Conservation (phyloP, 164 flowering plant genomes). For the Vitis rupestris region DNA sequence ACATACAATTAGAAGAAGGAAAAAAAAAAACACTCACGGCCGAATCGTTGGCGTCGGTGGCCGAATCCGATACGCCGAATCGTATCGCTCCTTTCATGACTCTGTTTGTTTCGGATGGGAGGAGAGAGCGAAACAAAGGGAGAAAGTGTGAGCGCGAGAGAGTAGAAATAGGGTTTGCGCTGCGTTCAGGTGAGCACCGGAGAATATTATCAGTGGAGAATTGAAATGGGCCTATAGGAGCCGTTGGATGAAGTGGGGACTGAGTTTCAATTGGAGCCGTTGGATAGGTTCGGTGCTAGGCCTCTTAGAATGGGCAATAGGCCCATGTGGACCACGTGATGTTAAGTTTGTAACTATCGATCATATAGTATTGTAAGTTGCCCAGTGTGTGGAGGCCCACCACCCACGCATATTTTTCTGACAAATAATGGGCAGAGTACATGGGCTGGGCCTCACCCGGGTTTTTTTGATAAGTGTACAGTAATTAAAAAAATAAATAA, state of each 20-base stretch:
- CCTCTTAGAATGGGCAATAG: not conserved
- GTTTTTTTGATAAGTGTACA: too few relatives aligned
- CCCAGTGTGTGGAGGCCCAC: too few relatives aligned
- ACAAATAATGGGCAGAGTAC: too few relatives aligned
- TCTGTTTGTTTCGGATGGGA: not conserved
- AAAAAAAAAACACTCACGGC: constrained; percentile 27
- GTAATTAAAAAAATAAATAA: too few relatives aligned
- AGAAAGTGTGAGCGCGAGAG: not conserved
- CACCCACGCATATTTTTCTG: too few relatives aligned
- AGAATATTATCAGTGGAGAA: not conserved
- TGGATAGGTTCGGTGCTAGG: constrained; percentile 1
- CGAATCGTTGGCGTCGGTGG: constrained; percentile 33
- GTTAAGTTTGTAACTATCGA: too few relatives aligned
- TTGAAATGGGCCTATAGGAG: not conserved
- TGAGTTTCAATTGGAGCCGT: constrained; percentile 22
- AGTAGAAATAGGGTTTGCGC: constrained; percentile 3
- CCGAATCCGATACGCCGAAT: constrained; percentile 40
- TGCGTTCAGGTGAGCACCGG: constrained; percentile 1
- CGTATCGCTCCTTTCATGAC: constrained; percentile 64
- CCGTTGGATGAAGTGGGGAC: constrained; percentile 31
- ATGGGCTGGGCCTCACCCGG: too few relatives aligned
- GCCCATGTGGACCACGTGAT: constrained; percentile 15
- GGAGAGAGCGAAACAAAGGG: not conserved
- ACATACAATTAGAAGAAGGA: not conserved
- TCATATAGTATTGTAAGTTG: too few relatives aligned